These are phyloP conservation scores for Volvox reticuliferus DNA, from an alignment of 139 green algal species.

Conservation along the genomic window DNA sequence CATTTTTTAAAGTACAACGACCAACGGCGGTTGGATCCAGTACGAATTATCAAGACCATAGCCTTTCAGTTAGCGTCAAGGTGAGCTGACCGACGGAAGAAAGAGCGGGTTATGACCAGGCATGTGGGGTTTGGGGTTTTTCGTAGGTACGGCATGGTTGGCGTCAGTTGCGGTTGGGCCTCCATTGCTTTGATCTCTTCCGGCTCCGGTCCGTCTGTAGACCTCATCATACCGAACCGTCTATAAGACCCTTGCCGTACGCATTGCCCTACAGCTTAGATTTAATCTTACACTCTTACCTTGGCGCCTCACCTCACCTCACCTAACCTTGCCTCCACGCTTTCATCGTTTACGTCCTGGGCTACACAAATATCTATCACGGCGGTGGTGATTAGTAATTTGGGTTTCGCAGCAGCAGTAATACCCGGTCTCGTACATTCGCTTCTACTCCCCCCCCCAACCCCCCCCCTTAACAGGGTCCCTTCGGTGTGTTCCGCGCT, in stretches of 20 bases:
- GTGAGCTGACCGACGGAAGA: not conserved
- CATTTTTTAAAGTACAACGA: conserved; percentile 60
- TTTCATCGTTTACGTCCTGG: no score
- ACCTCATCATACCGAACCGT: not conserved
- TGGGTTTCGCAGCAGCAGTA: no score
- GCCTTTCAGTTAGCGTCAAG: conserved; percentile 46
- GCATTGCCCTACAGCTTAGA: no score
- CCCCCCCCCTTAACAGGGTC: not conserved
- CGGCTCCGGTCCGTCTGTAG: not conserved
- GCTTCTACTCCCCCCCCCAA: not conserved
- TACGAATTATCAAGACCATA: conserved; percentile 49
- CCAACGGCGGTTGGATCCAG: conserved; percentile 47
- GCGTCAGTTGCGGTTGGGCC: no score
- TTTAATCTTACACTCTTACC: no score
- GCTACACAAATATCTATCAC: no score
- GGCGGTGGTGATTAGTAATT: no score
- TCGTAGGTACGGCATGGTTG: not conserved
- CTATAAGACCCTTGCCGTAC: no score
- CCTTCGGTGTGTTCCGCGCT: not conserved
- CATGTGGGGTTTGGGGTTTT: not conserved
- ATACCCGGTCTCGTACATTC: not conserved
- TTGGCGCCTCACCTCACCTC: no score
- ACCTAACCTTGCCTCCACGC: no score
- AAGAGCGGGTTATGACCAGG: not conserved
- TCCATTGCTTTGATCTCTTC: not conserved